These are phyloP conservation scores for Drosera capensis DNA, from an alignment of 148 eudicot species.

Conservation along the genomic window DNA sequence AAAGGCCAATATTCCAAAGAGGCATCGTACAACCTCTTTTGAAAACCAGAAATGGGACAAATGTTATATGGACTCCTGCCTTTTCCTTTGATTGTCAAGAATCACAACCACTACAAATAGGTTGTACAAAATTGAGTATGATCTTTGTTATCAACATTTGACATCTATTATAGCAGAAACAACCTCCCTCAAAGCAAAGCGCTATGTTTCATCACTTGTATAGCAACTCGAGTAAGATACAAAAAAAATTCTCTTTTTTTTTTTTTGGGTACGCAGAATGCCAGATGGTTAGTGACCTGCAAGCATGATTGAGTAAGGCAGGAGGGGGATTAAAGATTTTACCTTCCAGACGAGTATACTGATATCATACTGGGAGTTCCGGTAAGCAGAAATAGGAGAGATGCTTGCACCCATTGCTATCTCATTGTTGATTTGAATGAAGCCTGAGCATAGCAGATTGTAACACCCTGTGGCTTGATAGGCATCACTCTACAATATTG, in stretches of 20 bases:
- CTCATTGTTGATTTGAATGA: slow-evolving; percentile 84
- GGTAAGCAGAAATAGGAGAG: slow-evolving; percentile 73
- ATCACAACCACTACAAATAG: too few species aligned
- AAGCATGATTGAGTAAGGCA: neutral
- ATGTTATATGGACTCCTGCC: too few species aligned
- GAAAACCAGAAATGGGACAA: too few species aligned
- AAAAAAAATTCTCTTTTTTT: neutral
- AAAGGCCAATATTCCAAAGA: too few species aligned
- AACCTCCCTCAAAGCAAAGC: too few species aligned
- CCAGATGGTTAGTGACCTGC: neutral
- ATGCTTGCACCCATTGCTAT: slow-evolving; percentile 99
- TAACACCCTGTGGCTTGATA: slow-evolving; percentile 99
- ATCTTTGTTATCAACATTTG: too few species aligned
- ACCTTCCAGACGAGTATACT: slow-evolving; percentile 99
- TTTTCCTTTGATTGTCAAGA: too few species aligned
- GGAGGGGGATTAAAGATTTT: slow-evolving; percentile 12
- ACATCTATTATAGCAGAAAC: too few species aligned
- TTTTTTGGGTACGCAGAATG: neutral
- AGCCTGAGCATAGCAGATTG: slow-evolving; percentile 90
- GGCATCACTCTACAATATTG: slow-evolving; percentile 69
- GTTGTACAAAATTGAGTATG: too few species aligned
- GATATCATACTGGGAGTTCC: slow-evolving; percentile 85
- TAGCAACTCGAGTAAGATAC: neutral
- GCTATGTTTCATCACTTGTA: neutral
- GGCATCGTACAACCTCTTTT: too few species aligned